Conservation (phyloP, 2,329 filamentous ascomycete genomes). For the Mycocentrospora acerina region DNA sequence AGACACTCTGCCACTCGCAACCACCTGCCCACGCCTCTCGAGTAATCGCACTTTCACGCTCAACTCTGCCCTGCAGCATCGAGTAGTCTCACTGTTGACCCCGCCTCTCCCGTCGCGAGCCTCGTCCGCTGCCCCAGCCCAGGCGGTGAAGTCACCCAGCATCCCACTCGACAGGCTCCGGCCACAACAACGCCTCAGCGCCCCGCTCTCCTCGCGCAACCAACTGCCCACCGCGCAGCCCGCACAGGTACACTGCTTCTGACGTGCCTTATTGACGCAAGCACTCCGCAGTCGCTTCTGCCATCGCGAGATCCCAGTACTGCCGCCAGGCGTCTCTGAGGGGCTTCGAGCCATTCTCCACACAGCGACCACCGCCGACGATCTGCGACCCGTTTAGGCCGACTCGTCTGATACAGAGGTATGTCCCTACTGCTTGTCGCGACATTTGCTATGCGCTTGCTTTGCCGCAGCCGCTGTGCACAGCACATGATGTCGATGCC, state of each 20-base stretch:
- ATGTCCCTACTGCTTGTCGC: conserved; percentile 16
- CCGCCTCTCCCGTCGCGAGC: conserved; percentile 18
- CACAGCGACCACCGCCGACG: conserved; percentile 27
- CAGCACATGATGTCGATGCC: conserved; percentile 14
- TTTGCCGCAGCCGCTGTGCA: conserved; percentile 7
- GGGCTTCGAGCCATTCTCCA: conserved; percentile 44
- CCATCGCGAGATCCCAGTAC: conserved; percentile 38
- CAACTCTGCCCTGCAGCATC: conserved; percentile 24
- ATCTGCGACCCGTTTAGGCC: conserved; percentile 17
- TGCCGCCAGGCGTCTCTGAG: conserved; percentile 41
- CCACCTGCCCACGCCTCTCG: conserved; percentile 21
- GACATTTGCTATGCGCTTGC: conserved; percentile 3
- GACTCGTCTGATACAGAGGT: conserved; percentile 33
- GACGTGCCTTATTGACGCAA: conserved; percentile 31
- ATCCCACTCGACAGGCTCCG: conserved; percentile 39
- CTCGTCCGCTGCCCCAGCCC: conserved; percentile 20
- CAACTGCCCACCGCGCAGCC: conserved; percentile 30
- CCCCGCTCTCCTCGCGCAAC: conserved; percentile 31
- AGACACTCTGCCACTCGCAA: conserved; percentile 31
- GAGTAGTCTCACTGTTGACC: conserved; percentile 18
- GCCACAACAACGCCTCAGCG: conserved; percentile 39
- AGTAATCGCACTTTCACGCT: conserved; percentile 19
- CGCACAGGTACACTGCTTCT: conserved; percentile 29
- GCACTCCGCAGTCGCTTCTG: conserved; percentile 23
- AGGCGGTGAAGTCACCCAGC: conserved; percentile 43